Evolutionary conservation across 495 filamentous ascomycete genomes (phyloP), one percentile per base, ranked within the genome.

Genomic region (Chaetomidium leptoderma): DNA sequence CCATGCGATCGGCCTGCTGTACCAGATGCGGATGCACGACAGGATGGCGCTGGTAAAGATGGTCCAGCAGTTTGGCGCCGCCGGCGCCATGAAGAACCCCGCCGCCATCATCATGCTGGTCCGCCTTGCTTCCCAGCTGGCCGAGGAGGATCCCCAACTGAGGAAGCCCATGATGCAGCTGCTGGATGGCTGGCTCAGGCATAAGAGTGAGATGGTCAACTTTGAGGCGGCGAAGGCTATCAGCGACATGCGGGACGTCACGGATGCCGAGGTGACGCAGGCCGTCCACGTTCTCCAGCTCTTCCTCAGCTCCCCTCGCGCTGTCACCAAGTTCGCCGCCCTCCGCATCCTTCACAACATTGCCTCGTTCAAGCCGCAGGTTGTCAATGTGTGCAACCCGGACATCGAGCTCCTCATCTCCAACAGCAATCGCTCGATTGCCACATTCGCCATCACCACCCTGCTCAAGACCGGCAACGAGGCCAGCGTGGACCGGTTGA

Each of bases 201-300:
- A 99, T 72, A 99, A 99, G 84, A 91, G 91, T 68, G 93, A 99
- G 68, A 97, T 99, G 95, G 95, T 98, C 72, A 99, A 97, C 75
- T 97, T 99, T 65, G 93, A 99, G 76, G 93, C 93, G 51, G 95
- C 93, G 23, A 97, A 97, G 78, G 90, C 92, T 21, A 96, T 99
- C 69, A 95, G 91, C 72, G 88, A 92, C 64, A 86, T 97, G 81
- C 83, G 85, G 48, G 91, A 98, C 73, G 88, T 97, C 37, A 90
- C 88, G 37, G 95, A 99, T 66, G 85, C 83, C 42, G 93, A 99
- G 70, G 88, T 92, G 29, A 83, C 87, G 3, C 92, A 97, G 70
- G 91, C 95, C 42, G 90, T 98, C 51, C 92, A 96, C 70, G 80
- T 95, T 37, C 84, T 99, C 36, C 93, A 97, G 76, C 81, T 96